Evolutionary conservation across 371 early-diverging fungal species (phyloP).

Genomic region (Globomyces sp.): DNA sequence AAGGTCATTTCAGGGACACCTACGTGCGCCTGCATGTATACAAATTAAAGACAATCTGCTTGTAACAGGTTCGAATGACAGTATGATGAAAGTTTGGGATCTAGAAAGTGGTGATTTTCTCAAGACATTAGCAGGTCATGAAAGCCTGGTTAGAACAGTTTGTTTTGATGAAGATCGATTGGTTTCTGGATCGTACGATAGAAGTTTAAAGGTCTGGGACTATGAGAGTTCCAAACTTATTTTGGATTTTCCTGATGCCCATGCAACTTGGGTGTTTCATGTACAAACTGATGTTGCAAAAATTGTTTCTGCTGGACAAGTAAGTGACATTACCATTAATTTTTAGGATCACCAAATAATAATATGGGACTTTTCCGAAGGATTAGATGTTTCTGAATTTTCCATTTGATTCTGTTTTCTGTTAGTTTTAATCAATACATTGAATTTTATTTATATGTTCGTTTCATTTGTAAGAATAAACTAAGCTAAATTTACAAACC

Average conservation of each 20-base stretch:
- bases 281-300: constrained; percentile 75
- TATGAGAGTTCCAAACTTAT: constrained; percentile 57
- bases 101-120: constrained; percentile 76
- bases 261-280: constrained; percentile 82
- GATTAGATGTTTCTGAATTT: constrained; percentile 16
- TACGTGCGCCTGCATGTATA: constrained; percentile 86
- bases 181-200: constrained; percentile 88
- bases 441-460: too few species aligned
- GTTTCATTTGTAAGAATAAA: too few species aligned
- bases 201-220: constrained; percentile 95
- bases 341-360: constrained; percentile 76
- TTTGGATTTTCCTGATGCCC: constrained; percentile 62
- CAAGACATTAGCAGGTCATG: constrained; percentile 77
- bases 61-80: constrained; percentile 70
- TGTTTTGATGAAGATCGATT: constrained; percentile 69
- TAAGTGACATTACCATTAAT: constrained; percentile 23
- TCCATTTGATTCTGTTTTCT: neutral
- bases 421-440: too few species aligned
- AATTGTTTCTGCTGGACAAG: constrained; percentile 66
- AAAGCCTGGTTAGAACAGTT: constrained; percentile 87
- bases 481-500: too few species aligned
- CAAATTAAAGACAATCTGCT: constrained; percentile 65
- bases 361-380: constrained; percentile 75
- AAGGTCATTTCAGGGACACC: constrained; percentile 47
- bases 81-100: constrained; percentile 93